phyloP scores from a whole-genome alignment of 2,329 filamentous ascomycete genomes.

The Aspergillus fumigatiaffinis region DNA sequence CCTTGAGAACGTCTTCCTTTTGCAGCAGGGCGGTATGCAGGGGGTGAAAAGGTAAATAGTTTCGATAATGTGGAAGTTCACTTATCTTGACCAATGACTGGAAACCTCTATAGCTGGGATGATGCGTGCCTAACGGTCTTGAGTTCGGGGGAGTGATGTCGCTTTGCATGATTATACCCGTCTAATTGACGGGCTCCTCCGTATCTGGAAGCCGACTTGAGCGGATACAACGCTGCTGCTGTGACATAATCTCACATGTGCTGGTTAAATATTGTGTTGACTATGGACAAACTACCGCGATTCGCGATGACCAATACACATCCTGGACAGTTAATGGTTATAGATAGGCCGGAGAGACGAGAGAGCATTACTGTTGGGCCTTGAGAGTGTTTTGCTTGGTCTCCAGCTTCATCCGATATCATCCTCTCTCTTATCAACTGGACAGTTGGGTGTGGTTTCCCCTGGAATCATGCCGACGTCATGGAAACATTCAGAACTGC shows the following conservation, averaged over 20 bases:
- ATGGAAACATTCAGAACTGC: background rate
- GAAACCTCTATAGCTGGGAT: background rate
- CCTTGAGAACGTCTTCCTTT: constrained; percentile 7
- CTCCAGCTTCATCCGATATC: background rate
- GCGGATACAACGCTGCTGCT: constrained; percentile 1
- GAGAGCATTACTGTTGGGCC: background rate
- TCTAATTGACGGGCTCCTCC: background rate
- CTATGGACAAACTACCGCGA: background rate
- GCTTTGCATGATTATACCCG: background rate
- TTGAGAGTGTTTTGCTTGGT: background rate
- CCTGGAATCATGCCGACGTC: background rate
- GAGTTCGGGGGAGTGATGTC: background rate
- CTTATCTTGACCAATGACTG: background rate
- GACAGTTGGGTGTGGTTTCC: background rate
- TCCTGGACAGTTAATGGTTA: background rate
- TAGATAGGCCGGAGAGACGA: background rate
- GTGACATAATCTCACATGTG: constrained; percentile 19
- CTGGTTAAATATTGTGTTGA: background rate
- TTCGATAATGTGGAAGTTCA: background rate
- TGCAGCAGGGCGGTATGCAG: constrained; percentile 15
- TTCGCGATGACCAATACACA: background rate
- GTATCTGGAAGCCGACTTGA: background rate
- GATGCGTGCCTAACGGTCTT: too few species aligned
- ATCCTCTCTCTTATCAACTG: background rate
- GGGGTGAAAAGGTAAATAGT: constrained; percentile 12